Conservation (phyloP, 2,329 filamentous ascomycete genomes). For the Blastomyces parvus region DNA sequence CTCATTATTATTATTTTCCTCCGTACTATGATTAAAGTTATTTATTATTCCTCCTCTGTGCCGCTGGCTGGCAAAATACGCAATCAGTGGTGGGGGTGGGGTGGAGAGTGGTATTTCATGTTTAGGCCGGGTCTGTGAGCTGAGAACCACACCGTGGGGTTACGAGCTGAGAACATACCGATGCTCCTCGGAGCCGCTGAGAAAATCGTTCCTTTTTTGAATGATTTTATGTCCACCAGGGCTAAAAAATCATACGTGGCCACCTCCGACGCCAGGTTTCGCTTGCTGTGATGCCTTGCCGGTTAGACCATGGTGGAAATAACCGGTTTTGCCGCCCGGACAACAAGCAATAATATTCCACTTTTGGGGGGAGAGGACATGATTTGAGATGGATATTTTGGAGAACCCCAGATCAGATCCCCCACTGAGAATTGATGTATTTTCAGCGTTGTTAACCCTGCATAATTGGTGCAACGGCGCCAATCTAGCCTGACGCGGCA, state of each 20-base stretch:
- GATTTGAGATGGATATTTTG: neutral
- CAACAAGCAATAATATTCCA: too few species aligned
- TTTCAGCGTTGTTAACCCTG: neutral
- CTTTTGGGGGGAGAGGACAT: too few species aligned
- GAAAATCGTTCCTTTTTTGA: neutral
- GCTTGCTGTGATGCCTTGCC: neutral
- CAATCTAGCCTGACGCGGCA: neutral
- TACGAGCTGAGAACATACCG: neutral
- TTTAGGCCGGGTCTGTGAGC: neutral
- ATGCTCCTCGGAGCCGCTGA: neutral
- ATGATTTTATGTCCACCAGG: neutral
- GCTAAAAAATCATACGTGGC: neutral
- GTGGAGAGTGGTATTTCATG: too few species aligned
- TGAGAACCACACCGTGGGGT: neutral
- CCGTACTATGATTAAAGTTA: too few species aligned
- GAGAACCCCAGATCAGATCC: neutral
- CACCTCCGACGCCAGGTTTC: neutral
- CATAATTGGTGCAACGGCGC: neutral
- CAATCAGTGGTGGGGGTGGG: neutral
- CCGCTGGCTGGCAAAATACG: neutral
- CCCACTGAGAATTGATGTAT: neutral
- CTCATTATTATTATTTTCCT: neutral
- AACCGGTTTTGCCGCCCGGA: neutral
- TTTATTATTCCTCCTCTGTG: neutral
- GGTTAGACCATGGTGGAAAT: neutral